Evolutionary conservation across 2,329 filamentous ascomycete genomes (phyloP), one percentile per base, ranked within the genome.

Genomic region (Aspergillus fumigatus): DNA sequence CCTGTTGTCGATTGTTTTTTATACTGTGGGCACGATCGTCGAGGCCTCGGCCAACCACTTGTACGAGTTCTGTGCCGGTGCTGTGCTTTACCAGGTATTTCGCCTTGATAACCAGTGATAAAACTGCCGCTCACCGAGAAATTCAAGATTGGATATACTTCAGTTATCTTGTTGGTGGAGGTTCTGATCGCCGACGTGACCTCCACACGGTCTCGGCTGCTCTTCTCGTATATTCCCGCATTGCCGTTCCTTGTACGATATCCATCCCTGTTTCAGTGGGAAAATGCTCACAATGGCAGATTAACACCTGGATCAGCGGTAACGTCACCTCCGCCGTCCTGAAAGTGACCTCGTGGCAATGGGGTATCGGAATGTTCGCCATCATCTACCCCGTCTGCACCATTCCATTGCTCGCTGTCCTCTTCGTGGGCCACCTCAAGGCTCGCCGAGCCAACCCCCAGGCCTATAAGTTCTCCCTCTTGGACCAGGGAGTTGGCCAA

Each of bases 221-320:
- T 88, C 62, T 88, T 87, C 75, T 85, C 82, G 50, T 88, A 86
- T 65, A 73, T 88, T n/a, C 84, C 84, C 0, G 81, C 82, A 0
- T 67, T 80, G 3, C 84, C 84, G 0, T 86, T 84, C 63, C 65
- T 86, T 48, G 75, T 77, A 59, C 64, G 71, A 7, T n/a, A 26
- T 25, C 32, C 25, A 11, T 2, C 4, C 6, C 8, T 35, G 2
- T 17, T 27, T 14, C 17, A 2, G 9, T 7, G 1, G 26, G 26
- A n/a, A 17, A 1, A 29, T 38, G 48, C 40, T 35, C n/a, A 38
- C 8, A 54, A 52, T 43, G 21, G 23, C 52, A 72, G 69, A 75
- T 84, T 68, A 87, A 87, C 64, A 84, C 84, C 0, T 88, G 84
- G 84, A 77, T 87, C 14, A 82, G 82, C 58, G 85, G 84, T 21